Evolutionary conservation across 305 asterid genomes (phyloP).

Genomic region (Rubia balearica): DNA sequence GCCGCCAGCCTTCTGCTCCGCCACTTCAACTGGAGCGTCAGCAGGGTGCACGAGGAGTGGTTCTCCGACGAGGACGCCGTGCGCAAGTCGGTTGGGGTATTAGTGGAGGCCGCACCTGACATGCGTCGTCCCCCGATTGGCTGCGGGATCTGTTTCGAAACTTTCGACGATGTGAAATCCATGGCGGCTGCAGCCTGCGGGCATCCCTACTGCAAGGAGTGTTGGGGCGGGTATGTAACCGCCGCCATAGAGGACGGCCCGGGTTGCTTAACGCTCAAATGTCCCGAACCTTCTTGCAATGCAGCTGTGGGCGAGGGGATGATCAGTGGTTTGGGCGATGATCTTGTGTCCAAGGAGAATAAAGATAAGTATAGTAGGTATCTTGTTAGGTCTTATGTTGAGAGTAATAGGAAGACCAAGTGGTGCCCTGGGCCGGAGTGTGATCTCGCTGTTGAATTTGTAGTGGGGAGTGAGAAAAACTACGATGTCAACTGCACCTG

Average conservation of each 20-base stretch:
- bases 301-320: constrained; percentile 23
- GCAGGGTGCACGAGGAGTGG: constrained; percentile 33
- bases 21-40: constrained; percentile 33
- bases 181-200: constrained; percentile 30
- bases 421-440: constrained; percentile 35
- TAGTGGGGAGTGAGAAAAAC: constrained; percentile 16
- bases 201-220: constrained; percentile 35
- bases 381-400: constrained; percentile 27
- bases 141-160: constrained; percentile 33
- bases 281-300: constrained; percentile 39
- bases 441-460: constrained; percentile 22
- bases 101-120: neutral
- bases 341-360: constrained; percentile 6
- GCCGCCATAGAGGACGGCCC: constrained; percentile 34
- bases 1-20: constrained; percentile 29
- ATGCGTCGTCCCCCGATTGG: neutral
- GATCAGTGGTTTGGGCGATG: constrained; percentile 20
- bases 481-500: constrained; percentile 30
- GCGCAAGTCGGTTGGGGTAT: constrained; percentile 18
- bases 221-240: constrained; percentile 33
- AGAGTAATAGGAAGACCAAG: constrained; percentile 19
- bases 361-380: constrained; percentile 16
- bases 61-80: constrained; percentile 26
- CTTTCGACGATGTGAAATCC: neutral
- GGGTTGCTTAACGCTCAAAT: constrained; percentile 32